phyloP scores from a whole-genome alignment of 306 rosid genomes.

The Fragaria vesca region DNA sequence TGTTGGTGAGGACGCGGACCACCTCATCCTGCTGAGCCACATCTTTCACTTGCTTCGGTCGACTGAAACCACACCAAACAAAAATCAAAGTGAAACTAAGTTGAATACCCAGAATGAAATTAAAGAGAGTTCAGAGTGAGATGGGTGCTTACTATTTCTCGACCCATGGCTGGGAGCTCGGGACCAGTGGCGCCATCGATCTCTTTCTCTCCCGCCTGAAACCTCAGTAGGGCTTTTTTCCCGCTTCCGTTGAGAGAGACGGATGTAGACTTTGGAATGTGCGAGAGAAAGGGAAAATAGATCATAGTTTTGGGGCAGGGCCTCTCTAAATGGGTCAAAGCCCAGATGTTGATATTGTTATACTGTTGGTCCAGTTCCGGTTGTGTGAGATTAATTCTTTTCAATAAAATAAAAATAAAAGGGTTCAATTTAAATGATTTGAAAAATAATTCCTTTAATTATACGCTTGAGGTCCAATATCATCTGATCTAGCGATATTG shows the following conservation, averaged over 20 bases:
- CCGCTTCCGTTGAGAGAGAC: slow-evolving; percentile 17
- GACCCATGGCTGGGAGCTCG: slow-evolving; percentile 89
- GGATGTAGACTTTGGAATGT: no score
- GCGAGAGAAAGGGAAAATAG: background rate
- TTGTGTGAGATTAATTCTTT: no score
- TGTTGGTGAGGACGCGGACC: slow-evolving; percentile 87
- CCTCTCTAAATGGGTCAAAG: background rate
- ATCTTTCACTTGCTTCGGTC: slow-evolving; percentile 89
- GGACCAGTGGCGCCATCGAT: slow-evolving; percentile 74
- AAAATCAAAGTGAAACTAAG: background rate
- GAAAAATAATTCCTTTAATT: no score
- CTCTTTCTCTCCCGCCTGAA: slow-evolving; percentile 15
- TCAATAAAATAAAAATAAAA: no score
- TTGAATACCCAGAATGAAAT: background rate
- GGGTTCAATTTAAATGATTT: no score
- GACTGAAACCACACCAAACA: slow-evolving; percentile 38
- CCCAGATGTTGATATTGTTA: background rate
- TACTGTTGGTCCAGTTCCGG: background rate
- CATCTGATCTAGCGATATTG: no score
- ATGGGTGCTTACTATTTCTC: slow-evolving; percentile 70
- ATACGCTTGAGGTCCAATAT: no score
- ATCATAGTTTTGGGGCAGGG: background rate
- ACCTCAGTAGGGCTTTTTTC: slow-evolving; percentile 26
- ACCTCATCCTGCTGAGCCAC: slow-evolving; percentile 96
- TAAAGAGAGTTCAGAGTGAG: background rate